Evolutionary conservation across 176 grass and related monocot genomes (phyloP), one percentile per base, ranked within the genome.

Genomic region (Oryza nivara): DNA sequence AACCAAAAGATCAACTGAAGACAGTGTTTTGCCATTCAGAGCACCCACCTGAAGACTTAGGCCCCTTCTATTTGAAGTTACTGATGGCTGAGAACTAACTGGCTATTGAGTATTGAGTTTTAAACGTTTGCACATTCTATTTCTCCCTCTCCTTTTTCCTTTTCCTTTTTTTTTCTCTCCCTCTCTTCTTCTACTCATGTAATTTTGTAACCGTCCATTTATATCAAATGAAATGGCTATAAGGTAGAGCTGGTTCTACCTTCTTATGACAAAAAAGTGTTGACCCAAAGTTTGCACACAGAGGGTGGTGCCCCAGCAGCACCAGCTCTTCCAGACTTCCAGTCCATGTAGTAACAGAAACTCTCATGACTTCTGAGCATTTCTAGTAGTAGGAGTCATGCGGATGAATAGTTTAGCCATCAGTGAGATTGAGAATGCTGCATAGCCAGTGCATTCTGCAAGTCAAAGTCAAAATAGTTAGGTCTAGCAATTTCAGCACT

Each of bases 321-420:
- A 68, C 89, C 96, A 35, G 89, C 80, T 81, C 84, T 82, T 86
- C 96, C 96, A 0, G 92, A 78, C 86, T 82, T 86, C 92, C 96
- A 0, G 92, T 98, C 91, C 92, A 98, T 72, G 95, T 93, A 20
- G 92, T 91, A 68, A 95, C 85, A 72, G 91, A 68, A 90, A 63
- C 19, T 11, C 15, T 15, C 13, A 68, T 44, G 47, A 5, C 2
- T 43, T 48, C 43, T 77, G 52, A 45, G 49, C 63, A 30, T 52
- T 66, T 69, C 69, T 80, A 68, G 41, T 23, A 74, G 58, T 17
- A 74, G 25, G 30, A 65, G 45, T 11, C 64, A 38, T 67, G 23
- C 36, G 83, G 56, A 40, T 6, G 16, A 84, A 61, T 76, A 11
- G 2, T 45, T 47, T 17, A 52, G 36, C 34, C 67, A 71, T 80